Evolutionary conservation across 768 basidiomycete species (phyloP), one percentile per base, ranked within the genome.

Genomic region (Chalciporus sphaerocephalus): DNA sequence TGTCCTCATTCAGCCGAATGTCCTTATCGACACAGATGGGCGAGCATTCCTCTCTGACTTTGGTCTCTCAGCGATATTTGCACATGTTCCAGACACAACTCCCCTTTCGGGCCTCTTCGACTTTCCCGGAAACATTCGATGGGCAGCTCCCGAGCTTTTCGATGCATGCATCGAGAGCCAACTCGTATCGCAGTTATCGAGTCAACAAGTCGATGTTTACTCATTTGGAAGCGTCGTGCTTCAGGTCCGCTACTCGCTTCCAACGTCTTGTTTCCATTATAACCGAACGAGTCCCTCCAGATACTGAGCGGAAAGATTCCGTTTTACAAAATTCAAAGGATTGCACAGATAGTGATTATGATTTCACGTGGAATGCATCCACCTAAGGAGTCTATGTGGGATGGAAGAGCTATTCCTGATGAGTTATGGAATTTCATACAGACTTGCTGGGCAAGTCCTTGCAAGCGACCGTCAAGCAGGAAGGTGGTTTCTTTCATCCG

Each of bases 221-320:
- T 66, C 64, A 5, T 64, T 61, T 15, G 64, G 61, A 38, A 42
- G 64, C 2, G 24, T 66, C 34, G 66, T 56, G 53, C 21, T 64
- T 6, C 61, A 66, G 50, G 61, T 61, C 20, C n/a, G 42, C 8
- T 36, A 5, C 7, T 32, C 22, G 5, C 13, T 12, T 13, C 17
- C 17, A 9, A 15, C 27, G 4, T 30, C 33, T 17, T 6, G 0
- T 38, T 10, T 6, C 0, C 7, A 4, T 21, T n/a, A 2, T 38
- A 1, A 16, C 13, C 52, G 37, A 59, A 20, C n/a, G n/a, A 9
- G 23, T 20, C 28, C 11, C 0, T 23, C 6, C 25, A 62, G 61
- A 53, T 36, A 1, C 21, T 62, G 42, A 62, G 41, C n/a, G 61
- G 61, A 0, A 60, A 53, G 44, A 22, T 52, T 8, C 61, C 61